These are phyloP conservation scores for Mucor plumbeus DNA, from an alignment of 371 early-diverging fungal genomes.

Conservation along the genomic window DNA sequence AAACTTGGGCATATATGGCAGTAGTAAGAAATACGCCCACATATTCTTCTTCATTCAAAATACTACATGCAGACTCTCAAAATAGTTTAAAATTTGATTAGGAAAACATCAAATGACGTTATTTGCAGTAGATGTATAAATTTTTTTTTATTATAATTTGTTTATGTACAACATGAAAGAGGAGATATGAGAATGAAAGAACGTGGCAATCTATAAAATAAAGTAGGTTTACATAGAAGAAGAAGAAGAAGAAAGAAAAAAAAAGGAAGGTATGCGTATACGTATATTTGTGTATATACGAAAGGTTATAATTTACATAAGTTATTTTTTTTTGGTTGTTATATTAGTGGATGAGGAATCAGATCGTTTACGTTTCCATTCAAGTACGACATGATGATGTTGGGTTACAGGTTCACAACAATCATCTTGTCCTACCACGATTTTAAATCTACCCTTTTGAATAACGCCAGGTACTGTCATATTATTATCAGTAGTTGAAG, in stretches of 20 bases:
- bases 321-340: constrained; percentile 14
- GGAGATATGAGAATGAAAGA: not conserved
- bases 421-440: constrained; percentile 42
- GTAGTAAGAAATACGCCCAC: not conserved
- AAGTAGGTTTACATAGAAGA: not conserved
- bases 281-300: not conserved
- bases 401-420: constrained; percentile 32
- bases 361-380: constrained; percentile 53
- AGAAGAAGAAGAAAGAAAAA: not conserved
- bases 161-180: constrained; percentile 4
- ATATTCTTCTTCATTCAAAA: not conserved
- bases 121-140: constrained; percentile 8
- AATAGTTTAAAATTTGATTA: not conserved
- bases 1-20: not conserved
- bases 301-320: not conserved
- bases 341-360: constrained; percentile 24
- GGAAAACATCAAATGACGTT: constrained; percentile 4
- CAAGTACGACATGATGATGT: constrained; percentile 40
- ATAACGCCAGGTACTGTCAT: constrained; percentile 30
- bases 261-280: constrained; percentile 2
- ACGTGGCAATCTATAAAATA: constrained; percentile 2
- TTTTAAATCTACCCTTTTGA: constrained; percentile 51
- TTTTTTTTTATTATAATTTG: not conserved
- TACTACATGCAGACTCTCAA: not conserved
- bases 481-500: constrained; percentile 5